These are phyloP conservation scores for Phytophthora foliorum DNA, from an alignment of 352 stramenopile genomes.

Conservation along the genomic window DNA sequence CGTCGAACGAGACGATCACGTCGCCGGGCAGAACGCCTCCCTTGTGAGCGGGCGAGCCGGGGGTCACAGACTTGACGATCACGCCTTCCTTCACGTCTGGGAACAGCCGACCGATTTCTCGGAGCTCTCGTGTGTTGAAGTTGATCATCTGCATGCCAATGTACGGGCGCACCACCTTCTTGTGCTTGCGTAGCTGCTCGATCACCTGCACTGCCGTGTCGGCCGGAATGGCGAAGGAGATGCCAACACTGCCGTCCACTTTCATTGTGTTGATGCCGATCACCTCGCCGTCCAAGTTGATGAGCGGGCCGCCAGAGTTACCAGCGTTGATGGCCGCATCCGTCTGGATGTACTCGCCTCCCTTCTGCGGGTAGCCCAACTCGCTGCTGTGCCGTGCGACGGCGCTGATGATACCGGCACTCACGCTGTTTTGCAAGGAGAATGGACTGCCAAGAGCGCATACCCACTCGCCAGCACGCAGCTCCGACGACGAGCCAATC, in stretches of 20 bases:
- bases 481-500: constrained; percentile 72
- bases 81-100: constrained; percentile 83
- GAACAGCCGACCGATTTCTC: constrained; percentile 75
- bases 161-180: constrained; percentile 91
- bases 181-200: constrained; percentile 88
- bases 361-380: constrained; percentile 83
- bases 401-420: constrained; percentile 92
- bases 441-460: constrained; percentile 93
- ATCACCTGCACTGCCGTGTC: constrained; percentile 93
- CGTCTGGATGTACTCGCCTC: constrained; percentile 94
- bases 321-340: constrained; percentile 95
- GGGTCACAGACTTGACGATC: constrained; percentile 84
- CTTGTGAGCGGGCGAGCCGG: constrained; percentile 83
- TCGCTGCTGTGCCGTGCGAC: constrained; percentile 91
- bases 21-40: constrained; percentile 77
- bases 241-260: constrained; percentile 89
- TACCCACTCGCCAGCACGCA: constrained; percentile 93
- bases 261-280: constrained; percentile 97
- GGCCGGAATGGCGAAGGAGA: constrained; percentile 95
- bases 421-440: constrained; percentile 93
- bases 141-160: constrained; percentile 94
- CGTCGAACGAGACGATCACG: constrained; percentile 83
- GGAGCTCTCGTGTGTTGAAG: constrained; percentile 76
- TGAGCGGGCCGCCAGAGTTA: constrained; percentile 94
- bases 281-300: constrained; percentile 94